These are phyloP conservation scores for Trypanosoma congolense DNA, from an alignment of 208 protist genomes.

Conservation along the genomic window DNA sequence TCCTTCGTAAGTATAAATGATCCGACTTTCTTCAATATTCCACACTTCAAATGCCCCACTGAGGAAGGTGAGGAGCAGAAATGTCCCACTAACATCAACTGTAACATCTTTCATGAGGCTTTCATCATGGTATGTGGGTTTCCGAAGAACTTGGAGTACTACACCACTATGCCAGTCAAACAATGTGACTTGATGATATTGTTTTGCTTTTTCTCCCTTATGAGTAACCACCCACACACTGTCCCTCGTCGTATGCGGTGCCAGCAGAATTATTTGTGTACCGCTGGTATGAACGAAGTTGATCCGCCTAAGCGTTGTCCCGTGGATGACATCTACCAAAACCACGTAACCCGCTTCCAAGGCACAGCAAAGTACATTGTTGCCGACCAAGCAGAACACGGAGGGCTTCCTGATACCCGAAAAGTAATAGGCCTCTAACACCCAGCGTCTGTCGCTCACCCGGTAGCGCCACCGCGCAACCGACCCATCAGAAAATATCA, in stretches of 20 bases:
- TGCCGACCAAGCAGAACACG: conserved; percentile 31
- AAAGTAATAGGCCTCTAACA: conserved; percentile 38
- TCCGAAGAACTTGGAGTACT: conserved; percentile 58
- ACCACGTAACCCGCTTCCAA: conserved; percentile 67
- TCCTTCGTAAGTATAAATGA: conserved; percentile 72
- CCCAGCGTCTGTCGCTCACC: conserved; percentile 42
- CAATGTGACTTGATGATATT: conserved; percentile 78
- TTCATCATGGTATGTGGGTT: conserved; percentile 50
- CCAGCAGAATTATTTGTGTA: conserved; percentile 66
- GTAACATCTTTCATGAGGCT: conserved; percentile 60
- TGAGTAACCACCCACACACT: conserved; percentile 74
- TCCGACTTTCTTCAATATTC: conserved; percentile 44
- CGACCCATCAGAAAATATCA: conserved; percentile 75
- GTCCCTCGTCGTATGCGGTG: conserved; percentile 53
- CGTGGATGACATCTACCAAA: conserved; percentile 58
- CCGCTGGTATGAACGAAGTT: conserved; percentile 70
- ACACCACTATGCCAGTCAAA: conserved; percentile 70
- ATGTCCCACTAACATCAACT: conserved; percentile 44
- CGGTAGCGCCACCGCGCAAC: conserved; percentile 67
- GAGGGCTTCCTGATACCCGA: conserved; percentile 41
- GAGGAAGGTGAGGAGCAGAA: conserved; percentile 64
- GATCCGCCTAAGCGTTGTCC: conserved; percentile 45
- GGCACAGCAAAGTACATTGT: conserved; percentile 48
- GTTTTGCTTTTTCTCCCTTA: conserved; percentile 34
- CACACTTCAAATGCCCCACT: conserved; percentile 84